Evolutionary conservation across 2,329 filamentous ascomycete genomes (phyloP), one percentile per base, ranked within the genome.

Genomic region (Westerdykella aurantiaca): DNA sequence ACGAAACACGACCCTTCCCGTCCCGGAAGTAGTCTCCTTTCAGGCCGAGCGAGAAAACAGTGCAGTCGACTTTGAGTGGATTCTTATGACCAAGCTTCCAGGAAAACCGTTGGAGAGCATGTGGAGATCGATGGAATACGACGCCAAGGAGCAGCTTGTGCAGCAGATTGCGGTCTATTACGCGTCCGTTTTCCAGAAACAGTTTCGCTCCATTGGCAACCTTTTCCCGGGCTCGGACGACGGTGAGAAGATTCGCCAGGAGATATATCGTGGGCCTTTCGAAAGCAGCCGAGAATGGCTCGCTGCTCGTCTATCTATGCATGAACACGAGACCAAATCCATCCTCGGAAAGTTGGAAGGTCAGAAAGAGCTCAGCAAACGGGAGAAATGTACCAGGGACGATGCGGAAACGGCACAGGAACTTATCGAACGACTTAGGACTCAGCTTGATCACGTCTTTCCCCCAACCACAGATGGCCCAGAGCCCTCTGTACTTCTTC

Each of bases 1-100:
- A 3, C 38, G 41, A n/a, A n/a, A 50, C 11, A 57, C 58, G 6
- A 34, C 39, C 4, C 49, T 57, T 29, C 56, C 56, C 4, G 38
- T 55, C 11, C 52, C 55, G 3, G 23, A 39, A 11, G 42, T 57
- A 6, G 23, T 46, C 2, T 39, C 31, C 13, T 54, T 10, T 29
- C 25, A 29, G 7, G 9, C 25, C 4, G 25, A 29, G 25, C 25
- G 25, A 29, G 25, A 29, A 29, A 35, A 52, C 4, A 58, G 58
- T 37, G 38, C 41, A 3, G 9, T 61, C 7, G 48, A 54, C 4
- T 53, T 48, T 37, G 59, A 62, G 44, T 62, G 59, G 55, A 53
- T 62, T 25, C 31, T 62, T 5, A 50, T 58, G 48, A 45, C 55
- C 18, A 48, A 43, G 29, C 42, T 60, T 18, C 35, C 40, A 7